These are phyloP conservation scores for Colletotrichum limetticola DNA, from an alignment of 2,329 filamentous ascomycete species.

Conservation along the genomic window DNA sequence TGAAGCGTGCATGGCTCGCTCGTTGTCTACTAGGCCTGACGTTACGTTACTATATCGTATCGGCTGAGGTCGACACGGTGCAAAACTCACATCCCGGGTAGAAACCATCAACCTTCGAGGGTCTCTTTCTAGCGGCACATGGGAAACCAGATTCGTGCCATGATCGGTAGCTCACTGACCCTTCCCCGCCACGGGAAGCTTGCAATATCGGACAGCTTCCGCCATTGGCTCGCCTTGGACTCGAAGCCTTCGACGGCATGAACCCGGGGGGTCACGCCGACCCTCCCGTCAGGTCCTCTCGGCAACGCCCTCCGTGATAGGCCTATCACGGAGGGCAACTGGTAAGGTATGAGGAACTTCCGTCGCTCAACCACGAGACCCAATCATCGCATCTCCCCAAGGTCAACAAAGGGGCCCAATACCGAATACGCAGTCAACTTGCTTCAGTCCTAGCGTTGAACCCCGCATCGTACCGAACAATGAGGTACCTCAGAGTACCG, in stretches of 20 bases:
- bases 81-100: conserved; percentile 16
- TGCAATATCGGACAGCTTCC: background rate
- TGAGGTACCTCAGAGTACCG: background rate
- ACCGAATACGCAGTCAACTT: background rate
- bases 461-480: conserved; percentile 16
- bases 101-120: conserved; percentile 7
- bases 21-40: background rate
- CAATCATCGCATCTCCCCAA: background rate
- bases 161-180: background rate
- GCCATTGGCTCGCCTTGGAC: conserved; percentile 12
- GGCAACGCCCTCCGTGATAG: conserved; percentile 25
- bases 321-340: background rate
- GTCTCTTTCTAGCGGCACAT: conserved; percentile 13
- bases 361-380: background rate
- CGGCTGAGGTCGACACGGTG: background rate
- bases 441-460: background rate
- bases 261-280: background rate
- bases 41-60: background rate
- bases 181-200: background rate
- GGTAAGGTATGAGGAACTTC: background rate
- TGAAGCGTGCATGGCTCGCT: background rate
- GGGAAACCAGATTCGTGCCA: background rate
- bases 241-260: background rate
- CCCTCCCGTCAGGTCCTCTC: conserved; percentile 15
- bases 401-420: background rate